Evolutionary conservation across 2,329 filamentous ascomycete genomes (phyloP), one percentile per base, ranked within the genome.

Genomic region (Hypoxylon sp.): DNA sequence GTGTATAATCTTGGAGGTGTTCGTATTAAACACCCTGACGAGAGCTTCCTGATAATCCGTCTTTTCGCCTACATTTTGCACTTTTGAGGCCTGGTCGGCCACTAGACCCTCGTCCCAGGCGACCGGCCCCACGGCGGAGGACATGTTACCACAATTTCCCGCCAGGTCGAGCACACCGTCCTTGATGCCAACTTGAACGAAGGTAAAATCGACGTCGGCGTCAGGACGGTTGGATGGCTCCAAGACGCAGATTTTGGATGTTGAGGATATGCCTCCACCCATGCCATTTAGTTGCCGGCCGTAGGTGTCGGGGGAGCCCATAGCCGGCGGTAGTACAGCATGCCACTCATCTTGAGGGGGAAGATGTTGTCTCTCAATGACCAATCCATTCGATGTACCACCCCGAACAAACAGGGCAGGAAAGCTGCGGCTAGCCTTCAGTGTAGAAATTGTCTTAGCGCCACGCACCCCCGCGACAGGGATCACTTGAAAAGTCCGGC

Each of bases 271-370:
- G 3, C 91, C 91, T 0, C 88, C 90, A 2, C 91, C 91, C 78
- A 93, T 85, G 11, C 91, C 91, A 75, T 93, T 85, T 0, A 94
- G 87, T 78, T 94, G 92, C 0, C 92, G 85, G 0, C 88, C 90
- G 77, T 90, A 84, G 0, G 85, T 81, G 72, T 94, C 92, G 14
- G 78, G 77, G 1, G 75, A 73, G 3, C 76, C 77, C 74, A 79
- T 78, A 1, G 73, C 76, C 11, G 71, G 68, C 0, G 75, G 72
- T 3, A 79, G 66, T 17, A 78, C 55, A 1, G 50, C 47, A 17
- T 59, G 63, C 75, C 82, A 84, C 63, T 79, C 71, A 0, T 73
- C 64, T 31, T 77, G 79, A 0, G 77, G 68, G 0, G 82, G 82
- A 0, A 84, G 79, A 52, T 80, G 74, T 29, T 66, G 66, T 13